Evolutionary conservation across 495 filamentous ascomycete species (phyloP).

Genomic region (Wilcoxina mikolae): DNA sequence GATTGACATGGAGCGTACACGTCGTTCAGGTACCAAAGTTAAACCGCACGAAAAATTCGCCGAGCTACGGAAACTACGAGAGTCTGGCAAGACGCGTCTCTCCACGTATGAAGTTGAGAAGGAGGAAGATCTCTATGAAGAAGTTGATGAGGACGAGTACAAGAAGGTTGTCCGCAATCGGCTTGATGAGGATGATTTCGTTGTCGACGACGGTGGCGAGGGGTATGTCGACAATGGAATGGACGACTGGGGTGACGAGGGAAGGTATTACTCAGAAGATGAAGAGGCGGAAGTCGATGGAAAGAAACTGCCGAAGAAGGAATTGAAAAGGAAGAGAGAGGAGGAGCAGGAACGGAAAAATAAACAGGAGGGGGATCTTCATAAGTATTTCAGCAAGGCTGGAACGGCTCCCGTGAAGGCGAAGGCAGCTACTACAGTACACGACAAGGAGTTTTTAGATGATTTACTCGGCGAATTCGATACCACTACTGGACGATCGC

Average conservation of each 20-base stretch:
- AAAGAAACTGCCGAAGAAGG: conserved; percentile 10
- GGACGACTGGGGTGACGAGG: conserved; percentile 66
- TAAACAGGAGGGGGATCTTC: conserved; percentile 78
- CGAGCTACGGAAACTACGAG: conserved; percentile 69
- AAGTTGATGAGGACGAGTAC: conserved; percentile 93
- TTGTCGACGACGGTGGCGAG: conserved; percentile 85
- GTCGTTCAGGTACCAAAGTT: conserved; percentile 17
- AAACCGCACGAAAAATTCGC: conserved; percentile 40
- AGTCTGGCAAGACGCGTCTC: conserved; percentile 77
- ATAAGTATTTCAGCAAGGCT: conserved; percentile 71
- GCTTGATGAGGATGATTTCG: conserved; percentile 89
- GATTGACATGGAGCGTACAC: conserved; percentile 19
- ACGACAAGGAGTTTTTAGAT: conserved; percentile 72
- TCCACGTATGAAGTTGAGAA: conserved; percentile 81
- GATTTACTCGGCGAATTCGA: conserved; percentile 82
- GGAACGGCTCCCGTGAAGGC: conserved; percentile 54
- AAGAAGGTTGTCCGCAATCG: conserved; percentile 85
- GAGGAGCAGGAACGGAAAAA: conserved; percentile 76
- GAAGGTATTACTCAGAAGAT: conserved; percentile 11
- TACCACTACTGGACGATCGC: conserved; percentile 42
- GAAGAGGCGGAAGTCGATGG: conserved; percentile 16
- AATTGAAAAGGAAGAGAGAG: conserved; percentile 75
- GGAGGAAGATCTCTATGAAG: conserved; percentile 76
- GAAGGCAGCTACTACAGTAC: conserved; percentile 60
- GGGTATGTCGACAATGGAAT: conserved; percentile 94